Base-by-base conservation (phyloP, 2,329 filamentous ascomycete genomes). In the Penicillium glabrum region DNA sequence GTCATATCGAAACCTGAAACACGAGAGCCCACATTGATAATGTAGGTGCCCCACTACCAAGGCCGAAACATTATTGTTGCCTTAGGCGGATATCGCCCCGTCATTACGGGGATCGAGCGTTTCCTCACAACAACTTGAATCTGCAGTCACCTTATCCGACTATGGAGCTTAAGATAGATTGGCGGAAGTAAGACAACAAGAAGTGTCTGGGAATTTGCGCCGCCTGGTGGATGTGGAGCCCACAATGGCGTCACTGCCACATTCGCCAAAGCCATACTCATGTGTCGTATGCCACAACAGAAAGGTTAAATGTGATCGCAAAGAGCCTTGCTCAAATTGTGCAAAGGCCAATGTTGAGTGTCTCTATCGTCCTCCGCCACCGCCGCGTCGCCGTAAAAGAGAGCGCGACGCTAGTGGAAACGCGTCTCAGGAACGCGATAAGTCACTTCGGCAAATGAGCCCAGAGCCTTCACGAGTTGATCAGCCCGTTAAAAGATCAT, bases 271-370 rank as follows among this genome's bases (percentile, higher is more conserved):
- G 43, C 46, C 57, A 16, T 64, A 59, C 47, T 69, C 70, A 35
- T 78, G 76, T 57, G 59, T 74, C 45, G 60, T 68, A 2, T 78
- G 76, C 57, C 68, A 75, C 39, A 71, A 72, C 26, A 69, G 76
- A 23, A 79, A 79, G 58, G 71, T 79, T 53, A 79, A 72, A 51
- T 81, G 79, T 59, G 73, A 81, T 59, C 72, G 72, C 44, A 59
- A 59, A 14, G 63, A 67, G 1, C 77, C 77, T 0, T 82, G 79
- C 53, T 74, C 74, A 8, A 81, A 80, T 58, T 81, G 79, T 52
- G 54, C 65, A 39, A 80, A 76, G 57, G 67, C 76, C 2, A 59
- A 64, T 19, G 65, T 64, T 19, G 66, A 74, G 58, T 79, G 77
- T 58, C 65, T 69, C 24, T 78, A 69, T 45, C 63, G 64, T 4